Base-by-base conservation (phyloP, 257 asterid genomes). In the Coffea canephora region DNA sequence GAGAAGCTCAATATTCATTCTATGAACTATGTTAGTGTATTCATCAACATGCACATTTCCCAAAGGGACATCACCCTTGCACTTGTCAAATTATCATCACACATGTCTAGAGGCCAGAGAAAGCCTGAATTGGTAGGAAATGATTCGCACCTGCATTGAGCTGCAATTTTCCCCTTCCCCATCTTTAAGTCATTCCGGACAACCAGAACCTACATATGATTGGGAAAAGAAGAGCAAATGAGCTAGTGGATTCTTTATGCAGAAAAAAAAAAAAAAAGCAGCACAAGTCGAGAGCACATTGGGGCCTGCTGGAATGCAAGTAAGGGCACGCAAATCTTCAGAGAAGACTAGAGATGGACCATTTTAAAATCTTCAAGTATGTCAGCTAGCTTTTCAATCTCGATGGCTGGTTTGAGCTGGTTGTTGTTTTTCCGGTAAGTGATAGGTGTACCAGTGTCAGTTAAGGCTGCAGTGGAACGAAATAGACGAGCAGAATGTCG, bases 81-180 rank as follows among this genome's bases (percentile, higher is more conserved):
- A 46, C 59, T 57, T 31, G 73, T 10, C 52, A 36, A 54, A 1
- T 39, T 70, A 66, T 67, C 55, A 45, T 25, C 23, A 49, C 21
- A 31, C 49, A 77, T 46, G 27, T 9, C 65, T 34, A 66, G 50
- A 52, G 54, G 69, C 52, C 55, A 77, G 65, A 8, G 67, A 34
- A 67, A 43, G 8, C 57, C 10, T 45, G 49, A 59, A 46, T 57
- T 9, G 31, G 39, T 18, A 13, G 61, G 9, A 55, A 77, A 34
- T 54, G 16, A 45, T 18, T 12, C 36, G 41, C 78, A 92, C 99
- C 99, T 94, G 97, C 99, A 95, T 81, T 95, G 99, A 61, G 99
- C 98, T 75, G 96, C 99, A 86, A 95, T 95, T 91, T 94, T 95
- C 79, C 99, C 99, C 85, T 95, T 94, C 73, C 99, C 99, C 99